Evolutionary conservation across 1,284 basidiomycete genomes (phyloP), one percentile per base, ranked within the genome.

Genomic region (Athelia sp.): DNA sequence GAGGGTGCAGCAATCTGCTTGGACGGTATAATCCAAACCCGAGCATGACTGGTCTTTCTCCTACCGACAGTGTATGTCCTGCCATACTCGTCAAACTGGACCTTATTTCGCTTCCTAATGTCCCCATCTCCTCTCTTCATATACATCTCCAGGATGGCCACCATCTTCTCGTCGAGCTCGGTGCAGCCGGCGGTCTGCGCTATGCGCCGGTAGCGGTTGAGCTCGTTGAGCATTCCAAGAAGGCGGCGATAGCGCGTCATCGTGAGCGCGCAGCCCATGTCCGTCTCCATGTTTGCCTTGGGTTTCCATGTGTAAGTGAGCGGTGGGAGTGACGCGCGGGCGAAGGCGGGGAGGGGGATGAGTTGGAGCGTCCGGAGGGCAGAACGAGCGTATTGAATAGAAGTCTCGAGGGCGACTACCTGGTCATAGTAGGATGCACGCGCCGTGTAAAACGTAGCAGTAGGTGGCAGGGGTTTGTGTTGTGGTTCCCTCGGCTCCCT

Each of bases 21-120:
- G 13, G 82, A 76, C n/a, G 87, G 86, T 48, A 98, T 88, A 70
- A 98, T 85, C 95, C 96, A 99, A 2, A 95, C 93, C 44, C 93
- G 79, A 19, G 93, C 92, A 1, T 84, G 74, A 58, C 87, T 89
- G 50, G 90, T 90, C 70, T 97, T 97, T 58, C 93, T 80, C 67
- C 82, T 80, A 22, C 94, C 93, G 36, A 87, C 63, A 0, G 88
- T 88, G 63, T 91, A 91, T n/a, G 84, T 84, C 49, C 93, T 75
- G 15, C 92, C 92, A 48, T 78, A 76, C 46, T 76, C 71, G 63
- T 96, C 93, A 50, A 90, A 68, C 26, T 70, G 62, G 36, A 81
- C 76, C 2, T 72, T 72, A 59, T 83, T 84, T 54, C 75, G 72
- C 61, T 76, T 70, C 38, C 77, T 76, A 38, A 76, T 69, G 18